phyloP scores from a whole-genome alignment of 176 grass and related monocot species.

The Musa troglodytarum region DNA sequence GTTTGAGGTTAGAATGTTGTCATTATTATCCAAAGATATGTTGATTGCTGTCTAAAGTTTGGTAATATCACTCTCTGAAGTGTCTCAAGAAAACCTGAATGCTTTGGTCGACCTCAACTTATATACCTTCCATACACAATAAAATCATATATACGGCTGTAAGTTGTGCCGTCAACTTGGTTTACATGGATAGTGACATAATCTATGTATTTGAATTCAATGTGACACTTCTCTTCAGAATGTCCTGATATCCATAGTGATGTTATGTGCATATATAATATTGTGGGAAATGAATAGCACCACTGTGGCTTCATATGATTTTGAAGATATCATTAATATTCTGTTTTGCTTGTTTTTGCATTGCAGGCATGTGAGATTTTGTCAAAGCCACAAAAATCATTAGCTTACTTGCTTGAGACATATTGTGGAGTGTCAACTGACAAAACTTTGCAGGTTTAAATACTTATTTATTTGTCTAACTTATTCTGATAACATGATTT shows the following conservation, averaged over 20 bases:
- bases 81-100: no score
- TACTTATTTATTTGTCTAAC: not conserved
- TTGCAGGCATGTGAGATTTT: slow-evolving; percentile 77
- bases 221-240: no score
- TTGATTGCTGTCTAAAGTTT: no score
- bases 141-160: not conserved
- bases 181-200: not conserved
- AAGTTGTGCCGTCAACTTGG: not conserved
- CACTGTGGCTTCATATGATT: not conserved
- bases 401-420: slow-evolving; percentile 84
- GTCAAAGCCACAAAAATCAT: slow-evolving; percentile 87
- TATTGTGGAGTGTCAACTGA: slow-evolving; percentile 78
- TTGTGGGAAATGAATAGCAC: no score
- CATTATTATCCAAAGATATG: no score
- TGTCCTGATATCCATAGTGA: no score
- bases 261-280: no score
- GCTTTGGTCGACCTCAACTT: not conserved
- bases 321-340: not conserved
- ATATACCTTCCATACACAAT: not conserved
- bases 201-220: no score
- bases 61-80: no score
- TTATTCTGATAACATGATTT: not conserved
- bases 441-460: slow-evolving; percentile 80
- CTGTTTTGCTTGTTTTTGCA: not conserved
- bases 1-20: no score